phyloP scores from a whole-genome alignment of 371 early-diverging fungal genomes.

The Zancudomyces culisetae region DNA sequence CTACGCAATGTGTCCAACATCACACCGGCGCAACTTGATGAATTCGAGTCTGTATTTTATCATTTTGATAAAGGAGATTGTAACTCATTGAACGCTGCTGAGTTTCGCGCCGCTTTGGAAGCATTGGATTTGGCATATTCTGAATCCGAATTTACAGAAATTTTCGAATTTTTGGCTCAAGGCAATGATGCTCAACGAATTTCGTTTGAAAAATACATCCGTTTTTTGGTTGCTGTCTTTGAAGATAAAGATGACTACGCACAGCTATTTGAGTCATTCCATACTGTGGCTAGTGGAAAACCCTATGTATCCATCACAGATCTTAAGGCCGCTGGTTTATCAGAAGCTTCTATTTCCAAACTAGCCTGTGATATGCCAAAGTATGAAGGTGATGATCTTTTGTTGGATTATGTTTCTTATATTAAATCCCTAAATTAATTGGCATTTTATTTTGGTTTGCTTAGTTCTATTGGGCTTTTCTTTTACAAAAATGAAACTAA shows the following conservation, averaged over 20 bases:
- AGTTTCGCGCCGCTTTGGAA: slow-evolving; percentile 73
- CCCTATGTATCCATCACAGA: slow-evolving; percentile 58
- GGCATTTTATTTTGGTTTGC: no score
- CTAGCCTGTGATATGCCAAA: not conserved
- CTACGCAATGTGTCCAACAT: slow-evolving; percentile 69
- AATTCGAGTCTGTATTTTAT: slow-evolving; percentile 72
- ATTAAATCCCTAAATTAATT: slow-evolving; percentile 1
- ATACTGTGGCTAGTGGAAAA: slow-evolving; percentile 65
- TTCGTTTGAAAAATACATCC: slow-evolving; percentile 73
- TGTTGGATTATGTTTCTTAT: not conserved
- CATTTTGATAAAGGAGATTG: slow-evolving; percentile 67
- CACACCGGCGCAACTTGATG: slow-evolving; percentile 81
- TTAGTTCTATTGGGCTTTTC: no score
- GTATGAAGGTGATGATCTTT: not conserved
- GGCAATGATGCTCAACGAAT: slow-evolving; percentile 27
- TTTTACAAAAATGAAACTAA: no score
- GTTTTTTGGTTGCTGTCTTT: slow-evolving; percentile 64
- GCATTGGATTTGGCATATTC: slow-evolving; percentile 58
- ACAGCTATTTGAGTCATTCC: slow-evolving; percentile 70
- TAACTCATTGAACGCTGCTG: slow-evolving; percentile 50
- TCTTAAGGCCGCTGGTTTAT: slow-evolving; percentile 32
- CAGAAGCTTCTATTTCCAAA: not conserved
- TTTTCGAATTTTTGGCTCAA: slow-evolving; percentile 42
- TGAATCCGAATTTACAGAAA: slow-evolving; percentile 47
- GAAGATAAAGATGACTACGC: slow-evolving; percentile 82